Conservation (phyloP, 1,139 yeast species). For the Tardiomyces digboiensis region DNA sequence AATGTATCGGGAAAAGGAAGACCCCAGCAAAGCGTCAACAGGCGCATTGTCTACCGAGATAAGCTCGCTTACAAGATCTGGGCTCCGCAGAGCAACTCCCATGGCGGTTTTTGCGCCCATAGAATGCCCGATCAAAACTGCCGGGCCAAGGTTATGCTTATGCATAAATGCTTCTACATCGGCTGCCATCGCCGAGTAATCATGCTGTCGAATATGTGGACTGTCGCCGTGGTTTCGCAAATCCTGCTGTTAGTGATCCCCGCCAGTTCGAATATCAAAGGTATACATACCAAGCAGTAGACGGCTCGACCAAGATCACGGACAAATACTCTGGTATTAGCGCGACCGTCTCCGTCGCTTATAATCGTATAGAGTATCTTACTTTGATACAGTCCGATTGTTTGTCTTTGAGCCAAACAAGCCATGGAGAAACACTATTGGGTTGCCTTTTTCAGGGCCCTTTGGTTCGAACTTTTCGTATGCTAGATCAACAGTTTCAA, state of each 20-base stretch:
- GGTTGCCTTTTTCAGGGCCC: constrained; percentile 22
- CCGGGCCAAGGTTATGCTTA: constrained; percentile 37
- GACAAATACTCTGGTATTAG: constrained; percentile 17
- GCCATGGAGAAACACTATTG: constrained; percentile 79
- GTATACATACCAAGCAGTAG: constrained; percentile 38
- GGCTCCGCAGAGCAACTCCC: constrained; percentile 71
- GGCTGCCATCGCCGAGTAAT: constrained; percentile 73
- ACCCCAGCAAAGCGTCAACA: constrained; percentile 47
- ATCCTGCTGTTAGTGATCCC: constrained; percentile 30
- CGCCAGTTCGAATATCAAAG: background rate
- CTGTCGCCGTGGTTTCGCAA: constrained; percentile 90
- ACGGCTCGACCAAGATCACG: constrained; percentile 31
- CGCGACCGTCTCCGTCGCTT: background rate
- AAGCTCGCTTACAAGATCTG: constrained; percentile 51
- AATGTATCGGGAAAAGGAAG: constrained; percentile 60
- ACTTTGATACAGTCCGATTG: constrained; percentile 63
- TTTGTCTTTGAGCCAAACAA: constrained; percentile 77
- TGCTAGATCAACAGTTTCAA: constrained; percentile 36
- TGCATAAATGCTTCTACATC: constrained; percentile 69
- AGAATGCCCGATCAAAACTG: constrained; percentile 82
- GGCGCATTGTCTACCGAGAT: constrained; percentile 92
- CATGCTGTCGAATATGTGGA: constrained; percentile 62
- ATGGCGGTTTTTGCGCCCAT: constrained; percentile 97
- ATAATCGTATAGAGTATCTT: constrained; percentile 5
- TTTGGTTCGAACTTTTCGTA: constrained; percentile 32